These are phyloP conservation scores for Kluyveromyces wickerhamii DNA, from an alignment of 805 yeast genomes.

Conservation along the genomic window DNA sequence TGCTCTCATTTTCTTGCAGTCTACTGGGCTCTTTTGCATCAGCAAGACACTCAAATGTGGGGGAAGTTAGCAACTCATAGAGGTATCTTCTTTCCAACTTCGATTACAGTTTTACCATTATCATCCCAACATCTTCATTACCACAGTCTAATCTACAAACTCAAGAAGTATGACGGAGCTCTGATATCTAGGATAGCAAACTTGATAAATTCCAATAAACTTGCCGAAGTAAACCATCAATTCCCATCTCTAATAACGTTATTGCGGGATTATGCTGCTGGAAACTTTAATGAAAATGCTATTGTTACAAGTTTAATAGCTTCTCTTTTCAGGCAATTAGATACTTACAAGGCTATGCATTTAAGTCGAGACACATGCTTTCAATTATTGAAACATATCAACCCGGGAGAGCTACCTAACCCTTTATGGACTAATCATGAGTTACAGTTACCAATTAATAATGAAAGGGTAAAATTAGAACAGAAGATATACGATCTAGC, in stretches of 20 bases:
- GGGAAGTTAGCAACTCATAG: conserved; percentile 26
- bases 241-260: conserved; percentile 37
- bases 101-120: conserved; percentile 39
- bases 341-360: conserved; percentile 30
- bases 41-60: conserved; percentile 38
- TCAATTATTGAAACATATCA: conserved; percentile 36
- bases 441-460: conserved; percentile 39
- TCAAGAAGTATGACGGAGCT: conserved; percentile 14
- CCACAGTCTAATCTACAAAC: conserved; percentile 25
- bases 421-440: conserved; percentile 46
- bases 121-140: conserved; percentile 30
- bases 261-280: conserved; percentile 48
- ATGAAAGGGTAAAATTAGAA: conserved; percentile 37
- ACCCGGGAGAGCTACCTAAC: conserved; percentile 29
- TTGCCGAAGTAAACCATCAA: conserved; percentile 2
- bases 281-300: conserved; percentile 39
- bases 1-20: conserved; percentile 36
- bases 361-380: conserved; percentile 48
- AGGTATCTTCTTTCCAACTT: conserved; percentile 33
- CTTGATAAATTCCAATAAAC: conserved; percentile 13
- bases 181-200: conserved; percentile 22
- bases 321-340: conserved; percentile 27
- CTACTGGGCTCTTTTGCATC: conserved; percentile 43
- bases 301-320: conserved; percentile 43
- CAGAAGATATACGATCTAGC: conserved; percentile 29